phyloP scores from a whole-genome alignment of 2,329 filamentous ascomycete genomes.

The Microdochium bolleyi region DNA sequence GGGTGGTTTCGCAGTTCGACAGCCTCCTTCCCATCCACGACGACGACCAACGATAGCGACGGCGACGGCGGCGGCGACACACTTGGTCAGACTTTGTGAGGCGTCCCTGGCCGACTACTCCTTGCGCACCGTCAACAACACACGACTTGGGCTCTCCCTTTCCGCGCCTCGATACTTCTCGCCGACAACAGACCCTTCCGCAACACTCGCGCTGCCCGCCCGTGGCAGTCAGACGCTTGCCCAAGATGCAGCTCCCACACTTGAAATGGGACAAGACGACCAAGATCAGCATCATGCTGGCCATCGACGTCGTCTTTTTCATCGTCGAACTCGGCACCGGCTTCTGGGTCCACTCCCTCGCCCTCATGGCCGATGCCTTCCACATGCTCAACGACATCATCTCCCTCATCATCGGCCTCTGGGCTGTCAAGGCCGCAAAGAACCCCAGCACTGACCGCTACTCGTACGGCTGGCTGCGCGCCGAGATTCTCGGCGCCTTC shows the following conservation, averaged over 20 bases:
- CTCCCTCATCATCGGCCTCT: slow-evolving; percentile 83
- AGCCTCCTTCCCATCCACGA: no score
- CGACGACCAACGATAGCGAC: no score
- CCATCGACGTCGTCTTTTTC: slow-evolving; percentile 85
- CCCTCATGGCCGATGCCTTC: slow-evolving; percentile 92
- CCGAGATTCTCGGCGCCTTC: slow-evolving; percentile 90
- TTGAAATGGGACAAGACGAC: slow-evolving; percentile 73
- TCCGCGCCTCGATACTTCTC: not conserved
- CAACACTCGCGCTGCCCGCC: not conserved
- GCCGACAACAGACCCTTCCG: not conserved
- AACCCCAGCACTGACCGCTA: slow-evolving; percentile 83
- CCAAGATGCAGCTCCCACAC: not conserved
- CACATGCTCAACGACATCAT: slow-evolving; percentile 99
- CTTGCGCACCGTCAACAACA: not conserved
- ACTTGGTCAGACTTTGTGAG: no score
- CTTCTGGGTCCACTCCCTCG: slow-evolving; percentile 82
- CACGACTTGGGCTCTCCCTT: not conserved
- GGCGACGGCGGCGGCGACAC: no score
- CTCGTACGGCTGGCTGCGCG: slow-evolving; percentile 96
- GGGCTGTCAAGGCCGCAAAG: slow-evolving; percentile 87
- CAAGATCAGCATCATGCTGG: slow-evolving; percentile 87
- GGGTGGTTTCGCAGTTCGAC: no score
- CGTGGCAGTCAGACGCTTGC: not conserved
- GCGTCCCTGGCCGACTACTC: no score
- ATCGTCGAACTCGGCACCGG: slow-evolving; percentile 79